Conservation (phyloP, 2,329 filamentous ascomycete genomes). For the Penicillium polonicum region DNA sequence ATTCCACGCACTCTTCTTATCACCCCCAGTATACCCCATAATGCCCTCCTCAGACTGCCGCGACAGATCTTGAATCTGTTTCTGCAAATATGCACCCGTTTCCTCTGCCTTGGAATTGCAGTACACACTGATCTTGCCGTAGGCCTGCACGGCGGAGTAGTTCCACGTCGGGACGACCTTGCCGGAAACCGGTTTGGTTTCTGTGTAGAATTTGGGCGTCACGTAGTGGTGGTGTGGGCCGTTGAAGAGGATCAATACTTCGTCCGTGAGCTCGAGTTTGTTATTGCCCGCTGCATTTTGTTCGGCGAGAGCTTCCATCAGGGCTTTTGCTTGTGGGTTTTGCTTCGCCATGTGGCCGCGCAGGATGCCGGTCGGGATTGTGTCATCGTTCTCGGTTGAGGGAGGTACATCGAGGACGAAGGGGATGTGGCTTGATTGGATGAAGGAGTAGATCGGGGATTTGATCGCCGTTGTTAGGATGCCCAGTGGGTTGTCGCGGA, state of each 20-base stretch:
- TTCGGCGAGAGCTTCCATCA: slow-evolving; percentile 47
- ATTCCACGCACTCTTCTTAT: slow-evolving; percentile 58
- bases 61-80: slow-evolving; percentile 56
- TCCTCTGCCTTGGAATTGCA: slow-evolving; percentile 50
- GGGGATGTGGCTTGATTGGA: slow-evolving; percentile 63
- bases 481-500: slow-evolving; percentile 60
- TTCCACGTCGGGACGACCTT: too few species aligned
- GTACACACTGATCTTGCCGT: slow-evolving; percentile 57
- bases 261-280: slow-evolving; percentile 40
- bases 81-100: slow-evolving; percentile 50
- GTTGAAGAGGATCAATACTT: slow-evolving; percentile 65
- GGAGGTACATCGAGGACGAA: slow-evolving; percentile 54
- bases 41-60: slow-evolving; percentile 52
- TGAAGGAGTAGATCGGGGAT: slow-evolving; percentile 49
- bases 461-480: slow-evolving; percentile 45
- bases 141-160: slow-evolving; percentile 32
- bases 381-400: slow-evolving; percentile 35
- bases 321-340: slow-evolving; percentile 6
- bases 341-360: slow-evolving; percentile 52
- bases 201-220: slow-evolving; percentile 62
- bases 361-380: slow-evolving; percentile 43
- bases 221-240: slow-evolving; percentile 61
- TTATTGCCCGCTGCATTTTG: slow-evolving; percentile 59
- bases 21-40: slow-evolving; percentile 55
- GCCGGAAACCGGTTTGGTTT: slow-evolving; percentile 56